phyloP scores from a whole-genome alignment of 306 rosid species.

The Quillaja saponaria region DNA sequence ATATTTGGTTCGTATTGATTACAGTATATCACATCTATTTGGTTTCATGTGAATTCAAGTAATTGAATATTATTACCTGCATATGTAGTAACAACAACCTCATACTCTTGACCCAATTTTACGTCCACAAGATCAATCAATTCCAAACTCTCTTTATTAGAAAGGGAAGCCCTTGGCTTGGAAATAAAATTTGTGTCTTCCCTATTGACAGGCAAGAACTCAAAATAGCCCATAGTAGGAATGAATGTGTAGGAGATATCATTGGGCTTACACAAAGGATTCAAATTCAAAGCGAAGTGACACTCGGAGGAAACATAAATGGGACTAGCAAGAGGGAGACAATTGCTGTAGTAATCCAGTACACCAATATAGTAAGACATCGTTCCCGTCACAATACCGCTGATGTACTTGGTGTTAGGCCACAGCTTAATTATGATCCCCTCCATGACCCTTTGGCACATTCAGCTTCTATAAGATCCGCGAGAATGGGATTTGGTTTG shows the following conservation, averaged over 20 bases:
- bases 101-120: slow-evolving; percentile 54
- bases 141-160: slow-evolving; percentile 16
- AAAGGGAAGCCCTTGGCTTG: too few species aligned
- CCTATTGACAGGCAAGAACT: slow-evolving; percentile 55
- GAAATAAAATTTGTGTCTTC: slow-evolving; percentile 24
- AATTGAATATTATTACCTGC: slow-evolving; percentile 37
- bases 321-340: slow-evolving; percentile 60
- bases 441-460: slow-evolving; percentile 48
- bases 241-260: slow-evolving; percentile 61
- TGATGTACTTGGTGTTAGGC: slow-evolving; percentile 63
- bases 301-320: slow-evolving; percentile 74
- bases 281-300: slow-evolving; percentile 57
- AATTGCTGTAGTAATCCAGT: slow-evolving; percentile 52
- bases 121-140: slow-evolving; percentile 62
- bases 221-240: slow-evolving; percentile 68
- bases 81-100: slow-evolving; percentile 66
- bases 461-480: slow-evolving; percentile 44
- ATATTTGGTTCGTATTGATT: too few species aligned
- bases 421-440: slow-evolving; percentile 60
- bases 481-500: slow-evolving; percentile 50
- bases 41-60: neutral
- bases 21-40: too few species aligned
- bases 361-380: slow-evolving; percentile 64
- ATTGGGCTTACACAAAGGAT: slow-evolving; percentile 57
- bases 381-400: slow-evolving; percentile 69